phyloP scores from a whole-genome alignment of 148 eudicot genomes.

The Rhododendron williamsianum region DNA sequence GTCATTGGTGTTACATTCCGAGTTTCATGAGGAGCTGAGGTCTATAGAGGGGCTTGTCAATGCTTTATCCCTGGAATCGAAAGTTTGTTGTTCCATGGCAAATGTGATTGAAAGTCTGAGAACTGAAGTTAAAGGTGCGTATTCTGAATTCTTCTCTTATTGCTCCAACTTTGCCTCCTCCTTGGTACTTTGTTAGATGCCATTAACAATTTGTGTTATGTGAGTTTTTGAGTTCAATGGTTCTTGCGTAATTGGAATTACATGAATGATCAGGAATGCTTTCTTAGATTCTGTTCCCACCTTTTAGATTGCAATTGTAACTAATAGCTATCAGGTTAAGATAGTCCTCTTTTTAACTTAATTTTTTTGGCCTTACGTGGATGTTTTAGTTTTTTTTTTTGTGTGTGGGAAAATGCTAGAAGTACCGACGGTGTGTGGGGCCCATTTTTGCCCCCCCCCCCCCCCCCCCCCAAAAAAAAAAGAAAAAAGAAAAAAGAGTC shows the following conservation, averaged over 20 bases:
- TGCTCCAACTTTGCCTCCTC: neutral
- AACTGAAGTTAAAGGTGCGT: slow-evolving; percentile 33
- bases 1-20: slow-evolving; percentile 63
- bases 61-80: slow-evolving; percentile 58
- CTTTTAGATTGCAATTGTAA: neutral
- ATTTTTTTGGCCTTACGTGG: neutral
- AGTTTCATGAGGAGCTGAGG: slow-evolving; percentile 68
- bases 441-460: too few species aligned
- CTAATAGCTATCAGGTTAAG: neutral
- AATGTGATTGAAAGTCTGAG: slow-evolving; percentile 48
- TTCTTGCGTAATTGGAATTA: neutral
- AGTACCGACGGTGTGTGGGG: too few species aligned
- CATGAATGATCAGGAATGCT: neutral
- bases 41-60: slow-evolving; percentile 39
- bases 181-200: neutral
- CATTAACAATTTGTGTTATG: neutral
- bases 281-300: slow-evolving; percentile 4
- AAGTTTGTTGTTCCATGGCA: slow-evolving; percentile 49
- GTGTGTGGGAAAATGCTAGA: neutral
- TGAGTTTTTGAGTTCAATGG: neutral
- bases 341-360: neutral
- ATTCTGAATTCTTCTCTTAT: neutral
- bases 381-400: neutral
- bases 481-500: too few species aligned
- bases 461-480: too few species aligned